Base-by-base conservation (phyloP, 768 basidiomycete species). In the Cubamyces sp. region DNA sequence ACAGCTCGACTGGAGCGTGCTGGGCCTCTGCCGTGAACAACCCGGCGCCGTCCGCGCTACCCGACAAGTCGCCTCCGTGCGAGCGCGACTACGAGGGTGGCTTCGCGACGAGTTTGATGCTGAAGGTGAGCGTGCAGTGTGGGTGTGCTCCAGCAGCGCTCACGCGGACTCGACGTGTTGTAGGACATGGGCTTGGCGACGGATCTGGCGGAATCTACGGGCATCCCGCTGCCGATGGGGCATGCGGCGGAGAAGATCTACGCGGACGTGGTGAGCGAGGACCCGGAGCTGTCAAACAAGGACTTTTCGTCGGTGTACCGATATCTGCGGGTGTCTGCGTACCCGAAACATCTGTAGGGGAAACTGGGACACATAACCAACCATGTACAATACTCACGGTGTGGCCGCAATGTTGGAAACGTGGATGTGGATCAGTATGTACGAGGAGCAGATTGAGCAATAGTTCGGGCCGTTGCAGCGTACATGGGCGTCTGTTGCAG, bases 11-110 rank as follows among this genome's bases (percentile, higher is more conserved):
- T 3, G 93, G 92, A 3, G 79, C 81, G 18, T 94, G 92, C 70
- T 94, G 92, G 92, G 82, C 92, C 16, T 87, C 88, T 25, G 86
- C 87, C 0, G 86, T 90, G 40, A 96, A 96, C 77, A 96, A 96
- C 69, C 94, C 94, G 5, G 92, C 92, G 23, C 92, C 88, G 7
- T 80, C 80, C 19, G 85, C 93, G 16, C 74, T 94, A 49, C 82
- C 84, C 7, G 86, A 79, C 53, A 87, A 86, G 72, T 84, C 86
- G 19, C 88, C 93, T 5, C 94, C 94, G 0, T 94, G 91, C 69
- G 90, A 91, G 74, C 82, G 88, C 43, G 84, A 87, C 46, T 96
- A 90, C 60, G 88, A 91, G 65, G 93, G 92, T 16, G 94, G 94
- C 2, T 96, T 94, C 73, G 90, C 90, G 5, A 91, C 90, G 2